A percentile compares a stretch with the other conserved stretches of the same genome.
Conservation (phyloP, 345 rosid genomes). For the Chamaenerion angustifolium region DNA sequence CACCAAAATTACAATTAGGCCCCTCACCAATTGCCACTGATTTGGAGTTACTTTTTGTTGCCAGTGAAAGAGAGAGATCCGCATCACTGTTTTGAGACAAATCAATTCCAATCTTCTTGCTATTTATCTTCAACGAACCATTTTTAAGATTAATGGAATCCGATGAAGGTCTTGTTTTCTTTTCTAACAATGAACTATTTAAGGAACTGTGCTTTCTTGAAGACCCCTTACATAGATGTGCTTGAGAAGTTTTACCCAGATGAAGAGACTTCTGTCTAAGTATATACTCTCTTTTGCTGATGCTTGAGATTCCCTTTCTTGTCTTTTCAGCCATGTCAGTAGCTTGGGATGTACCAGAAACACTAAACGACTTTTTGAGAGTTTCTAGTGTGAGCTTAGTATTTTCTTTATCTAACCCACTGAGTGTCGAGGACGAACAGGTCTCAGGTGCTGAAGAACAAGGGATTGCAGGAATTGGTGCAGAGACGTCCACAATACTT, state of each 20-base stretch:
- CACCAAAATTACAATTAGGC: slow-evolving; percentile 19
- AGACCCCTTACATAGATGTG: slow-evolving; percentile 48
- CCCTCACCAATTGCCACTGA: slow-evolving; percentile 22
- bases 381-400: slow-evolving; percentile 23
- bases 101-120: slow-evolving; percentile 30
- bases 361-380: slow-evolving; percentile 32
- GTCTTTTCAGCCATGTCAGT: slow-evolving; percentile 36
- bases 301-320: slow-evolving; percentile 42
- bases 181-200: slow-evolving; percentile 34
- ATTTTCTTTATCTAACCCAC: slow-evolving; percentile 39
- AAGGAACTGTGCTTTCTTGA: slow-evolving; percentile 48
- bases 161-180: slow-evolving; percentile 40
- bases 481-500: slow-evolving; percentile 29
- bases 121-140: slow-evolving; percentile 31
- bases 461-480: slow-evolving; percentile 25
- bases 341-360: slow-evolving; percentile 22
- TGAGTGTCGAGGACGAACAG: slow-evolving; percentile 19
- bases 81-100: slow-evolving; percentile 31
- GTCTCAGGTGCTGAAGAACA: slow-evolving; percentile 27
- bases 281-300: slow-evolving; percentile 52
- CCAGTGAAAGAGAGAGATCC: slow-evolving; percentile 50
- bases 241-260: slow-evolving; percentile 40
- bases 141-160: slow-evolving; percentile 34
- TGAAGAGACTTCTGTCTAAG: slow-evolving; percentile 67
- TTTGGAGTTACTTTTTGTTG: slow-evolving; percentile 26